Evolutionary conservation across 2,329 filamentous ascomycete genomes (phyloP), one percentile per base, ranked within the genome.

Genomic region (Stagonosporopsis chrysanthemi): DNA sequence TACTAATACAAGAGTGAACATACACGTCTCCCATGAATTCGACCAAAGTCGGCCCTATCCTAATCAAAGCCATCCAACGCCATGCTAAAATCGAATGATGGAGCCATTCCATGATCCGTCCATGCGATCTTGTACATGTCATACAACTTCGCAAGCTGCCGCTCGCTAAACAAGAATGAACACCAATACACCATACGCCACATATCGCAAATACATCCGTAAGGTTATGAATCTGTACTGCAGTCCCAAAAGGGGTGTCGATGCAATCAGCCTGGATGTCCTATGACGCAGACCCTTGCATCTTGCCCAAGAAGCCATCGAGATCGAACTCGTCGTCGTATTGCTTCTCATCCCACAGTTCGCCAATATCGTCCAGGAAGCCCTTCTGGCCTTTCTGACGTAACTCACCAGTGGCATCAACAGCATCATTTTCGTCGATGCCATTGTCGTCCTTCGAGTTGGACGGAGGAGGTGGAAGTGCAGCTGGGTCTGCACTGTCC

Each of bases 251-350:
- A 23, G 19, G 6, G 19, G 9, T 35, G 19, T 35, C n/a, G 35
- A 45, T 44, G 39, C 31, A 11, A 7, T 12, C 9, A 23, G 17
- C 14, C 15, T 19, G 17, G 40, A 26, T 15, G 28, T 38, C 14
- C n/a, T 48, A 57, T 17, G 39, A 48, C 49, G 48, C 43, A 24
- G 47, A n/a, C 6, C 50, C 56, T 72, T 92, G 91, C 91, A 99
- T 97, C 66, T 87, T 96, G 76, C 92, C 93, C 80, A 99, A 84
- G 80, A 98, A 99, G 3, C 91, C 93, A 70, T 97, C 92, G 65
- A 99, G 80, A 75, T 98, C 92, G 76, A 97, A 98, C 77, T 96
- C 96, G 80, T 99, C 95, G 78, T 97, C 92, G 77, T 99, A 99
- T 81, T 97, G 93, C 74, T 88, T 89, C 75, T 97, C 94, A 75